These are phyloP conservation scores for Adansonia digitata DNA, from an alignment of 345 rosid genomes.

Conservation along the genomic window DNA sequence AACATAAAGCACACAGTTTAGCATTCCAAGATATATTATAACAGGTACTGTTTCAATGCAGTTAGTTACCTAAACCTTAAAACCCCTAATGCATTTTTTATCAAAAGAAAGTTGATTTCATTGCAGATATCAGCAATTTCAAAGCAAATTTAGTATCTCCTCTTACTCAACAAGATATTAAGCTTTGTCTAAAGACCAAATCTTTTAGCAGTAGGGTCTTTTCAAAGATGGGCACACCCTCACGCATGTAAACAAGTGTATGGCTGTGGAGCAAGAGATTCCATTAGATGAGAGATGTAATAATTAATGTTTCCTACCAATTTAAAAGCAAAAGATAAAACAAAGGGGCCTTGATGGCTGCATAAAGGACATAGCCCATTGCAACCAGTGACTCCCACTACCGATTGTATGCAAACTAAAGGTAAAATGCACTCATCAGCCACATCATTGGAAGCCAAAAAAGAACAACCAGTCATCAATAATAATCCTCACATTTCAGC, in stretches of 20 bases:
- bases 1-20: neutral
- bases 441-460: slow-evolving; percentile 26
- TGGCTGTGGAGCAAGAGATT: slow-evolving; percentile 14
- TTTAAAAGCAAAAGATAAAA: slow-evolving; percentile 23
- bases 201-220: neutral
- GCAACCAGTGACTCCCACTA: slow-evolving; percentile 10
- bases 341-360: slow-evolving; percentile 11
- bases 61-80: too few species aligned
- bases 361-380: slow-evolving; percentile 20
- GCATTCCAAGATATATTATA: neutral
- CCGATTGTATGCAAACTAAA: slow-evolving; percentile 14
- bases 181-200: too few species aligned
- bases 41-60: neutral
- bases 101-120: too few species aligned
- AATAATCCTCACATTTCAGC: neutral
- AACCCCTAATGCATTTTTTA: too few species aligned
- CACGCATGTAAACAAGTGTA: slow-evolving; percentile 10
- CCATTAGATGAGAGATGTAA: slow-evolving; percentile 8
- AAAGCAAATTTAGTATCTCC: too few species aligned
- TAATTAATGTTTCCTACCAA: slow-evolving; percentile 47
- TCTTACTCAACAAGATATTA: too few species aligned
- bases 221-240: neutral
- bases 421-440: slow-evolving; percentile 26
- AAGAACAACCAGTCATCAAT: slow-evolving; percentile 15
- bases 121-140: too few species aligned